A percentile compares a stretch with the other conserved stretches of the same genome.
Conservation (phyloP, 768 basidiomycete species). For the Rhodotorula taiwanensis region DNA sequence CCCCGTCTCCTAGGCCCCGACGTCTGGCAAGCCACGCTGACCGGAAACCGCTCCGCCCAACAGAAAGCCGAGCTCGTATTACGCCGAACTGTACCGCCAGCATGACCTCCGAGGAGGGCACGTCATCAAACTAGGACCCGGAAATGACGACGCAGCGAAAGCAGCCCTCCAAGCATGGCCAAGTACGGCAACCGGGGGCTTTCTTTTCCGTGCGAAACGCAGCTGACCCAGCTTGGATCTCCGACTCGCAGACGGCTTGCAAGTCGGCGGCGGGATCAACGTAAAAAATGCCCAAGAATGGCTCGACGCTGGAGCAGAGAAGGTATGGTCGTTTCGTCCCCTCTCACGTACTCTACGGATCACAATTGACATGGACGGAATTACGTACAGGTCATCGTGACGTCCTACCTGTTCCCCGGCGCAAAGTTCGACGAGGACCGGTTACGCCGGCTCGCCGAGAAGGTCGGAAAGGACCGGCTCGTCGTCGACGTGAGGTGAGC, state of each 20-base stretch:
- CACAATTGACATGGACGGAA: neutral
- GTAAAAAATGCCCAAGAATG: conserved; percentile 71
- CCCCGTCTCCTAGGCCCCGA: conserved; percentile 73
- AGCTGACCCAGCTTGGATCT: neutral
- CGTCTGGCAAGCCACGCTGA: too few species aligned
- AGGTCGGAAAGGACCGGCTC: conserved; percentile 73
- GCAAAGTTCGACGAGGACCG: conserved; percentile 69
- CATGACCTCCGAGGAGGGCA: conserved; percentile 75
- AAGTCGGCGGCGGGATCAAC: conserved; percentile 89
- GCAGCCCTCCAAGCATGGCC: conserved; percentile 80
- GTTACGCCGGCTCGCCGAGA: conserved; percentile 56
- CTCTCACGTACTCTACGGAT: neutral
- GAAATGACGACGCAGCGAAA: conserved; percentile 80
- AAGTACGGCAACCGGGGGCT: too few species aligned
- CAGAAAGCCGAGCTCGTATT: conserved; percentile 60
- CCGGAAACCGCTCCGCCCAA: neutral
- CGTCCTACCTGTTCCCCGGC: conserved; percentile 86
- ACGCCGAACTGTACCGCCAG: conserved; percentile 66
- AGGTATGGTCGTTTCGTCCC: conserved; percentile 50
- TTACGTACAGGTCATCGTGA: conserved; percentile 76
- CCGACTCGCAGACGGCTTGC: conserved; percentile 65
- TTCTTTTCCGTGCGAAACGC: too few species aligned
- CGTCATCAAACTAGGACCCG: conserved; percentile 87
- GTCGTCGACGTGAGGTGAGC: conserved; percentile 89
- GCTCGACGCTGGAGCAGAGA: conserved; percentile 82